A percentile compares a stretch with the other conserved stretches of the same genome.
Conservation (phyloP, 495 filamentous ascomycete species). For the Lasiosphaeria hispida region DNA sequence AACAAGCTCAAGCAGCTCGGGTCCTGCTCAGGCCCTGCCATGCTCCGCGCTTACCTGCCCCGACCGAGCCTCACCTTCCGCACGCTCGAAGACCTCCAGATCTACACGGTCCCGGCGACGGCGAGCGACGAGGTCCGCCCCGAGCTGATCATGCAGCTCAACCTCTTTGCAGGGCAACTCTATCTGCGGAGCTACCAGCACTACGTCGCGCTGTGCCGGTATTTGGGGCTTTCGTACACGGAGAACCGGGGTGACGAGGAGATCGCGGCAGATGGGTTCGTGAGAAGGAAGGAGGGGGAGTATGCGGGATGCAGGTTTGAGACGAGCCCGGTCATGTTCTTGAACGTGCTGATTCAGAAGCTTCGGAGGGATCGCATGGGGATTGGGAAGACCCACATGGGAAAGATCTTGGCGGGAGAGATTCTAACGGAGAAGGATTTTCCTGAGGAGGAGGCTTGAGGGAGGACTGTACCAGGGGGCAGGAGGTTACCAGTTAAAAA, state of each 20-base stretch:
- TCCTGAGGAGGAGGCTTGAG: no score
- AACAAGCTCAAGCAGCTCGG: no score
- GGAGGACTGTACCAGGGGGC: no score
- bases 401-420: slow-evolving; percentile 42
- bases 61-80: slow-evolving; percentile 44
- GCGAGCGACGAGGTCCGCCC: slow-evolving; percentile 14
- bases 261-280: slow-evolving; percentile 43
- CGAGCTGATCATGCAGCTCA: slow-evolving; percentile 47
- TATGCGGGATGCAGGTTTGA: slow-evolving; percentile 41
- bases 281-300: slow-evolving; percentile 20
- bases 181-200: slow-evolving; percentile 55
- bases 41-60: slow-evolving; percentile 59
- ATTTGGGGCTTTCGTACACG: slow-evolving; percentile 45
- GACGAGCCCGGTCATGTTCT: slow-evolving; percentile 53
- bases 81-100: slow-evolving; percentile 45
- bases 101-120: slow-evolving; percentile 37
- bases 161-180: slow-evolving; percentile 66
- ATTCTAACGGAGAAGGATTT: slow-evolving; percentile 38
- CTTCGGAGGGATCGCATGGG: slow-evolving; percentile 51
- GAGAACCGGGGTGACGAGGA: slow-evolving; percentile 13
- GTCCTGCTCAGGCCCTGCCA: no score
- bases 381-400: slow-evolving; percentile 56
- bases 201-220: slow-evolving; percentile 52
- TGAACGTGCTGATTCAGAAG: no score
- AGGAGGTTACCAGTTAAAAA: no score